Percentiles rank a stretch among this genome's conserved stretches.
Conservation (phyloP, 768 basidiomycete species). For the Boletus edulis region DNA sequence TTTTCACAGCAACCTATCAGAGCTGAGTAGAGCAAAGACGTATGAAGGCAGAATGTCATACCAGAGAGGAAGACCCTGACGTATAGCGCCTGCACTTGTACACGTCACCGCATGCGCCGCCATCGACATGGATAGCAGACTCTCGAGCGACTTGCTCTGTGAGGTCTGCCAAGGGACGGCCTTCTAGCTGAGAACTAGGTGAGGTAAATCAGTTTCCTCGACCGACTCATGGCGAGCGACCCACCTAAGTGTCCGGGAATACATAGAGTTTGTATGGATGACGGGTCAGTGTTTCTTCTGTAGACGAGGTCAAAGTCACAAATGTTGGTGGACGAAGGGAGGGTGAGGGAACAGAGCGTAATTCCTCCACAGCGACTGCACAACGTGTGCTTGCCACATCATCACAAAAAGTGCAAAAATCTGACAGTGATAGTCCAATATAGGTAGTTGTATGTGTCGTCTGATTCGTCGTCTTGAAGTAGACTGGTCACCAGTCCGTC, state of each 20-base stretch:
- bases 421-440: no score
- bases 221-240: not conserved
- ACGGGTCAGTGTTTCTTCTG: no score
- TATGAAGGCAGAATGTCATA: not conserved
- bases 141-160: not conserved
- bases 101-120: slow-evolving; percentile 1
- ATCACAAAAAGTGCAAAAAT: no score
- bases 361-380: no score
- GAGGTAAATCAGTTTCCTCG: not conserved
- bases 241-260: not conserved
- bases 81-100: not conserved
- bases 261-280: not conserved
- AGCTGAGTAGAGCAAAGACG: not conserved
- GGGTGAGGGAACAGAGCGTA: not conserved
- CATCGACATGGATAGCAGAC: not conserved
- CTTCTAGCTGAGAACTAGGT: not conserved
- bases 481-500: no score
- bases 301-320: no score
- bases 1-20: not conserved
- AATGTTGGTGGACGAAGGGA: no score
- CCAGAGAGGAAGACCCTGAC: not conserved
- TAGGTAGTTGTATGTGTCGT: no score
- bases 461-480: no score
- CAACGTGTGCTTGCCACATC: no score
- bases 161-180: not conserved